These are phyloP conservation scores for Plasmodium blacklocki DNA, from an alignment of 169 alveolate genomes.

Conservation along the genomic window DNA sequence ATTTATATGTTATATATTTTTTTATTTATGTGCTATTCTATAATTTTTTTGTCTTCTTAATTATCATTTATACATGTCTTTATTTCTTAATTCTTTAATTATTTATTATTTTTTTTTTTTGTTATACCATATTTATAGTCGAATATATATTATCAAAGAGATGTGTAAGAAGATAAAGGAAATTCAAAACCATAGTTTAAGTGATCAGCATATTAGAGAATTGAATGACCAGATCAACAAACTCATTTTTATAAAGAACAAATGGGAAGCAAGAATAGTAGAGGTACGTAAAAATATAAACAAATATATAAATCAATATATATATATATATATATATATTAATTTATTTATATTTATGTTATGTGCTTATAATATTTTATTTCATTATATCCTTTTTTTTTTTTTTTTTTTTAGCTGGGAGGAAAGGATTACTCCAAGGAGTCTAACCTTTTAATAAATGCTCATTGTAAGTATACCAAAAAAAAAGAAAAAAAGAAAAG, in stretches of 20 bases:
- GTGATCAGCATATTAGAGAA: slow-evolving; percentile 94
- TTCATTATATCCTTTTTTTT: not conserved
- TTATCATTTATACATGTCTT: not conserved
- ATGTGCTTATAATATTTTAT: not conserved
- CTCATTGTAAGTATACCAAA: slow-evolving; percentile 35
- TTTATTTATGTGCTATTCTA: not conserved
- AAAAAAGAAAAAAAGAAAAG: no score
- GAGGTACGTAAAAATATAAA: slow-evolving; percentile 93
- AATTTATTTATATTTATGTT: not conserved
- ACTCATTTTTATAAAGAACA: slow-evolving; percentile 89
- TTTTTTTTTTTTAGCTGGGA: slow-evolving; percentile 41
- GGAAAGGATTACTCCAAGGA: slow-evolving; percentile 71
- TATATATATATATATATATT: not conserved
- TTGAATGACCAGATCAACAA: slow-evolving; percentile 95
- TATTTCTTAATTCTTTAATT: not conserved
- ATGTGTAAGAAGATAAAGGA: slow-evolving; percentile 90
- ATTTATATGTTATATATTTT: not conserved
- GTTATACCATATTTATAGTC: slow-evolving; percentile 7
- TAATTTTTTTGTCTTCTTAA: not conserved
- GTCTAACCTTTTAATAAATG: slow-evolving; percentile 61
- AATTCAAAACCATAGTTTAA: slow-evolving; percentile 94
- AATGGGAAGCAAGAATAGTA: slow-evolving; percentile 94
- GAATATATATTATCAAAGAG: slow-evolving; percentile 84
- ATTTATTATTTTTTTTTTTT: not conserved
- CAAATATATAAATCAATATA: not conserved